A percentile compares a stretch with the other conserved stretches of the same genome.
Evolutionary conservation across 768 basidiomycete genomes (phyloP).

Genomic region (Russula dissimulans): DNA sequence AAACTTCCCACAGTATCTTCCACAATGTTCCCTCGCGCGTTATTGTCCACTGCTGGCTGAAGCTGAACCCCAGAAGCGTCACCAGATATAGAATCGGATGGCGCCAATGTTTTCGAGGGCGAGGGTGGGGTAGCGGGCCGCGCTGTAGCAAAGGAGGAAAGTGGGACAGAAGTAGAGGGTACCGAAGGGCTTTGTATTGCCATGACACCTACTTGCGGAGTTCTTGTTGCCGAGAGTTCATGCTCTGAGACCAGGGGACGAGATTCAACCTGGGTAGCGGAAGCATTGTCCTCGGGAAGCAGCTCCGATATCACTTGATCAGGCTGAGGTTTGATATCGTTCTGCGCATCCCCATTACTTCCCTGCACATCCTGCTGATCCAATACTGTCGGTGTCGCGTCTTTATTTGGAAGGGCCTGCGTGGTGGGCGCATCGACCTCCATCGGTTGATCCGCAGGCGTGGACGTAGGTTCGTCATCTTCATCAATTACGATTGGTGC

Average conservation of each 20-base stretch:
- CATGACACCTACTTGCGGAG: background rate
- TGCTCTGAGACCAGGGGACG: background rate
- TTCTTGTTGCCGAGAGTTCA: no score
- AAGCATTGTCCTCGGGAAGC: background rate
- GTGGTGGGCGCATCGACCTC: background rate
- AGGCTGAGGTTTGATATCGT: background rate
- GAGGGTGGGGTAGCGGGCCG: no score
- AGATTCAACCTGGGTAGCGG: background rate
- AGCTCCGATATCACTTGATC: background rate
- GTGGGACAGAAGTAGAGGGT: background rate
- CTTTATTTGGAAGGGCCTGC: background rate
- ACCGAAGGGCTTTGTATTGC: background rate
- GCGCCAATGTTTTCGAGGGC: background rate
- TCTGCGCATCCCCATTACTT: background rate
- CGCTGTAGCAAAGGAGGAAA: background rate
- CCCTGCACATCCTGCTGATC: background rate
- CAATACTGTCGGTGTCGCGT: background rate
- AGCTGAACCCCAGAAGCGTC: background rate
- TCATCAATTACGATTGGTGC: slow-evolving; percentile 15
- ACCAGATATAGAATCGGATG: background rate
- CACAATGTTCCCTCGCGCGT: background rate
- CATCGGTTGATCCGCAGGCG: background rate
- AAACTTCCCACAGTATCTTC: background rate
- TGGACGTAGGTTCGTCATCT: background rate
- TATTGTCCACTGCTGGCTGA: background rate